phyloP scores from a whole-genome alignment of 2,329 filamentous ascomycete genomes.

The Colletotrichum tanaceti region DNA sequence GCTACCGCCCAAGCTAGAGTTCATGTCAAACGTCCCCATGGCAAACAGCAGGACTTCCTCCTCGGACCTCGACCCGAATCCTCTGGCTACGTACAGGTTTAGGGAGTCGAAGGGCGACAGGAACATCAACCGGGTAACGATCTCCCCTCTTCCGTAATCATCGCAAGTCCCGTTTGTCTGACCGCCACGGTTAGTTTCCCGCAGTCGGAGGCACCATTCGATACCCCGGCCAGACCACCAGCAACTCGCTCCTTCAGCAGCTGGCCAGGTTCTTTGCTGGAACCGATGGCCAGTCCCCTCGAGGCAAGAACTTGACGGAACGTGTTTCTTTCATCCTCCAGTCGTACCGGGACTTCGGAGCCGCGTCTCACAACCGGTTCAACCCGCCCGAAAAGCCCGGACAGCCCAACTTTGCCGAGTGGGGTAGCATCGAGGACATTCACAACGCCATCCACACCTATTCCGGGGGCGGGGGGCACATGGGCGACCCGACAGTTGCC shows the following conservation, averaged over 20 bases:
- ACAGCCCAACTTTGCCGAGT: conserved; percentile 23
- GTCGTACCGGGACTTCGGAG: conserved; percentile 34
- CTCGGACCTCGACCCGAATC: conserved; percentile 17
- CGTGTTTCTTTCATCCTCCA: conserved; percentile 36
- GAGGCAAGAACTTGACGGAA: conserved; percentile 35
- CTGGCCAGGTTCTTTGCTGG: conserved; percentile 28
- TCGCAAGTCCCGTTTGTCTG: not conserved
- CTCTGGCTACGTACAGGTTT: conserved; percentile 31
- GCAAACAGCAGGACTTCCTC: conserved; percentile 17
- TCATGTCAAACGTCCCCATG: conserved; percentile 44
- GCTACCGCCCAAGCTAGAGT: conserved; percentile 35
- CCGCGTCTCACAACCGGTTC: conserved; percentile 29
- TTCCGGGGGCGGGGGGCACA: conserved; percentile 53
- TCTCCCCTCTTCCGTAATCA: not conserved
- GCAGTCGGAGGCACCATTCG: conserved; percentile 43
- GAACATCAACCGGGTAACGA: conserved; percentile 17
- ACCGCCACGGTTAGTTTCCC: conserved; percentile 14
- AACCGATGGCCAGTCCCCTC: not conserved
- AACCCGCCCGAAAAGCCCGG: conserved; percentile 5
- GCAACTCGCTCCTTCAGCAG: conserved; percentile 3
- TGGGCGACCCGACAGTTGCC: conserved; percentile 63
- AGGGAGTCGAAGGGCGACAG: conserved; percentile 9
- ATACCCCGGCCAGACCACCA: conserved; percentile 18
- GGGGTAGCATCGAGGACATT: conserved; percentile 50
- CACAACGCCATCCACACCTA: conserved; percentile 54